Conservation (phyloP, 805 yeast genomes). For the Saccharomycopsis javanensis region DNA sequence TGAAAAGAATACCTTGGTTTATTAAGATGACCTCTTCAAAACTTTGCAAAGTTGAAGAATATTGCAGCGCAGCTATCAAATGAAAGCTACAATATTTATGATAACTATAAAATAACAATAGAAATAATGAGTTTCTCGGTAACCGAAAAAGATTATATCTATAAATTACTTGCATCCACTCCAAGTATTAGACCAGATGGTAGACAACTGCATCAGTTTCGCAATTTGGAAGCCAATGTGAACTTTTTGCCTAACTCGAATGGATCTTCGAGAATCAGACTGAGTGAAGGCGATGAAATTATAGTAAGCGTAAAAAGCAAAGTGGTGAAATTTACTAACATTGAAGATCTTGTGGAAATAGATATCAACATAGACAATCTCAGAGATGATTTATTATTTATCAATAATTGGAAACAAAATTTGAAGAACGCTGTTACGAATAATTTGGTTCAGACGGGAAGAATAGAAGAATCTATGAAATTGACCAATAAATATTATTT, state of each 20-base stretch:
- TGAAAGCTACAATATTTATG: not conserved
- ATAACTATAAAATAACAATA: not conserved
- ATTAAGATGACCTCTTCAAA: too few species aligned
- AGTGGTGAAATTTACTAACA: constrained; percentile 43
- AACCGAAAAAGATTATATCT: constrained; percentile 66
- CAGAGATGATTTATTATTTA: constrained; percentile 69
- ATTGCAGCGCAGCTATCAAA: not conserved
- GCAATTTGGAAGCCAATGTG: constrained; percentile 78
- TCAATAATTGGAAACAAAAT: constrained; percentile 51
- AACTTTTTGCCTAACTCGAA: constrained; percentile 79
- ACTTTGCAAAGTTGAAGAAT: too few species aligned
- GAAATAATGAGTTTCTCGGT: constrained; percentile 54
- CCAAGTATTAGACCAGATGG: constrained; percentile 78
- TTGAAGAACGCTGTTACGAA: constrained; percentile 43
- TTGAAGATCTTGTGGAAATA: constrained; percentile 48
- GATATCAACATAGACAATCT: constrained; percentile 76
- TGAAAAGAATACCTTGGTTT: too few species aligned
- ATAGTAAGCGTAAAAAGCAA: constrained; percentile 84
- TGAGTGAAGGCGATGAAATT: constrained; percentile 88
- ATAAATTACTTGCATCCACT: constrained; percentile 51
- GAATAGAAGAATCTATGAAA: constrained; percentile 29
- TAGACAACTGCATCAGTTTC: constrained; percentile 58
- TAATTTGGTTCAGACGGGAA: constrained; percentile 29
- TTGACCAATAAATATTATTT: constrained; percentile 69
- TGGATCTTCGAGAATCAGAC: constrained; percentile 82